Conservation (phyloP, 768 basidiomycete genomes). For the Psilocybe cyanescens region DNA sequence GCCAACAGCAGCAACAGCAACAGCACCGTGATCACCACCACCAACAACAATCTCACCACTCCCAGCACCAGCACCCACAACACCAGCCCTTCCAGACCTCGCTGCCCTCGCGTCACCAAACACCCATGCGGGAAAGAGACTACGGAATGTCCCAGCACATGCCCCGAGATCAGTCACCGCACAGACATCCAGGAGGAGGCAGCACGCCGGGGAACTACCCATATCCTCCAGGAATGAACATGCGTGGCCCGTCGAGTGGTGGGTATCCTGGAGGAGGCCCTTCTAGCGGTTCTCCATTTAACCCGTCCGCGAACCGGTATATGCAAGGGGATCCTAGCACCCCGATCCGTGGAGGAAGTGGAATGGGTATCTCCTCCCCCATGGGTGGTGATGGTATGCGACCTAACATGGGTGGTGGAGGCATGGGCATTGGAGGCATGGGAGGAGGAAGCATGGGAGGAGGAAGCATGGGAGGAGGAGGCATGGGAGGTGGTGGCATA, state of each 20-base stretch:
- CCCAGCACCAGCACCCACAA: slow-evolving; percentile 27
- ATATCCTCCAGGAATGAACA: slow-evolving; percentile 34
- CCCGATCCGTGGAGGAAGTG: slow-evolving; percentile 37
- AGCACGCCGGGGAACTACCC: slow-evolving; percentile 28
- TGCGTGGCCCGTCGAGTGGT: slow-evolving; percentile 27
- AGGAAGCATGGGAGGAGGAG: slow-evolving; percentile 15
- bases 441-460: slow-evolving; percentile 22
- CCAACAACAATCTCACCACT: slow-evolving; percentile 22
- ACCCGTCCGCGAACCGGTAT: slow-evolving; percentile 22
- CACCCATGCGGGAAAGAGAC: slow-evolving; percentile 28
- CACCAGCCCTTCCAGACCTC: slow-evolving; percentile 25
- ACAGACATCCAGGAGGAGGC: background rate
- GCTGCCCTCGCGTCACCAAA: slow-evolving; percentile 30
- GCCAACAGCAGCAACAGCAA: slow-evolving; percentile 32
- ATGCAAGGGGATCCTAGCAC: slow-evolving; percentile 30
- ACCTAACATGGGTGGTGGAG: slow-evolving; percentile 23
- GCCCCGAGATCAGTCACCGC: background rate
- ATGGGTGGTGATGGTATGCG: slow-evolving; percentile 29
- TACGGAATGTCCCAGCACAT: background rate
- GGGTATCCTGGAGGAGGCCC: slow-evolving; percentile 18
- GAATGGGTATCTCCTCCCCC: slow-evolving; percentile 24
- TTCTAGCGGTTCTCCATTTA: slow-evolving; percentile 32
- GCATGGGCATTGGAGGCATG: slow-evolving; percentile 18
- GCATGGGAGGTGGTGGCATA: slow-evolving; percentile 13
- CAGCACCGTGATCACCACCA: slow-evolving; percentile 26